A percentile compares a stretch with the other conserved stretches of the same genome.
These are phyloP conservation scores for Zopfochytrium polystomum DNA, from an alignment of 371 early-diverging fungal genomes.

Conservation along the genomic window DNA sequence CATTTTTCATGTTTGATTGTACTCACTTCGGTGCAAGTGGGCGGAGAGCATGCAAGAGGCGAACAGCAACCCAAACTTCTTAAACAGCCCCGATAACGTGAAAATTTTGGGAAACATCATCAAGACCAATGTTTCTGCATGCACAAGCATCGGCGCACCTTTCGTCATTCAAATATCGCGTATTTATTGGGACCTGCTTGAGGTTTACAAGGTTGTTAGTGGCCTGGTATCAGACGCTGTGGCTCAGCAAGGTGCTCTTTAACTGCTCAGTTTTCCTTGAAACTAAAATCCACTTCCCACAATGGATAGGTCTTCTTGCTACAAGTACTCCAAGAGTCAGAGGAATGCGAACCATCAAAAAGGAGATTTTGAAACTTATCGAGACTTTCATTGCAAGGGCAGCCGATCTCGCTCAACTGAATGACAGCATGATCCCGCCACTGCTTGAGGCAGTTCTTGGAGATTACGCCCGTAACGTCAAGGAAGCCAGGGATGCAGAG, in stretches of 20 bases:
- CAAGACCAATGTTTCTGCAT: conserved; percentile 91
- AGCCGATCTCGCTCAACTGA: conserved; percentile 72
- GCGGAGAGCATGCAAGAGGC: conserved; percentile 72
- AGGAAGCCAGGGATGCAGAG: conserved; percentile 89
- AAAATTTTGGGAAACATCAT: conserved; percentile 89
- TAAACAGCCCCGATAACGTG: conserved; percentile 76
- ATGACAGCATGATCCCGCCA: conserved; percentile 79
- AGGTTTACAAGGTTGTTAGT: conserved; percentile 84
- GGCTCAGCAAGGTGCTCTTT: conserved; percentile 61
- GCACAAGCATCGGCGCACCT: conserved; percentile 80
- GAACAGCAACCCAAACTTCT: conserved; percentile 62
- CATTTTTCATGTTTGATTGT: conserved; percentile 1
- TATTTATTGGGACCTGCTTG: conserved; percentile 85
- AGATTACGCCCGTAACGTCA: conserved; percentile 82
- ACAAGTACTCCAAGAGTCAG: conserved; percentile 89
- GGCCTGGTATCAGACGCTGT: conserved; percentile 77
- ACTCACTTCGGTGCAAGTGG: conserved; percentile 59
- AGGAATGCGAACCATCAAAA: conserved; percentile 89
- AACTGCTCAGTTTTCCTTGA: conserved; percentile 14
- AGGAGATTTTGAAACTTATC: conserved; percentile 85
- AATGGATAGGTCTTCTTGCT: conserved; percentile 63
- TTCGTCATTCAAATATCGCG: conserved; percentile 81
- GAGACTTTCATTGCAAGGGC: conserved; percentile 82
- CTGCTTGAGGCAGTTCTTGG: conserved; percentile 86
- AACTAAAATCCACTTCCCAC: conserved; percentile 4